Base-by-base conservation (phyloP, 78 protist species). In the Kipferlia bialata region DNA sequence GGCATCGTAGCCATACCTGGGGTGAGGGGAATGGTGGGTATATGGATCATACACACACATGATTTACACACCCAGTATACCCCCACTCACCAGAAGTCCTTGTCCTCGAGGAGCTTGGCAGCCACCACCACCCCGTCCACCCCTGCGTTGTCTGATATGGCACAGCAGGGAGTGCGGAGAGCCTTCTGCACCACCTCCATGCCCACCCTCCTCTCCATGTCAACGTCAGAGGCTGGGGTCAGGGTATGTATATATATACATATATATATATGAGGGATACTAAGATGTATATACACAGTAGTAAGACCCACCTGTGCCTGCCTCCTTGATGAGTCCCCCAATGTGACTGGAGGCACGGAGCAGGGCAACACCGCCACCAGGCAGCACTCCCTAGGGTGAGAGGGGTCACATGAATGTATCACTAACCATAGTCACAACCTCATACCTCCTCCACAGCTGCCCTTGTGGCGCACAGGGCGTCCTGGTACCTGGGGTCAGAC, bases 401-500 rank as follows among this genome's bases (percentile, higher is more conserved):
- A n/a, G n/a, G n/a, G n/a, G n/a, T n/a, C n/a, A n/a, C n/a, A n/a
- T n/a, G n/a, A n/a, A n/a, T n/a, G n/a, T n/a, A n/a, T n/a, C n/a
- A n/a, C n/a, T n/a, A n/a, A n/a, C n/a, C n/a, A n/a, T n/a, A n/a
- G n/a, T n/a, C n/a, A n/a, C n/a, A n/a, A n/a, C n/a, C n/a, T n/a
- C n/a, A n/a, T n/a, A 13, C n/a, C 79, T 95, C 97, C 73, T 89
- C 88, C 29, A 93, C 93, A 34, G 97, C 97, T 22, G 97, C 97
- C 22, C 91, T 77, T 2, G 98, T 95, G 18, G 99, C 99, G 80
- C 87, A 86, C 51, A 95, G 83, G 2, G 99, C 99, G 69, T 95
- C 99, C 18, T 75, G 78, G 62, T 92, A 80, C 45, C 99, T 87
- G n/a, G n/a, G n/a, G n/a, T n/a, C n/a, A n/a, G n/a, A n/a, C n/a